Percentiles rank a stretch among this genome's conserved stretches.
phyloP scores from a whole-genome alignment of 2,329 filamentous ascomycete genomes.

The Lachnellula hyalina region DNA sequence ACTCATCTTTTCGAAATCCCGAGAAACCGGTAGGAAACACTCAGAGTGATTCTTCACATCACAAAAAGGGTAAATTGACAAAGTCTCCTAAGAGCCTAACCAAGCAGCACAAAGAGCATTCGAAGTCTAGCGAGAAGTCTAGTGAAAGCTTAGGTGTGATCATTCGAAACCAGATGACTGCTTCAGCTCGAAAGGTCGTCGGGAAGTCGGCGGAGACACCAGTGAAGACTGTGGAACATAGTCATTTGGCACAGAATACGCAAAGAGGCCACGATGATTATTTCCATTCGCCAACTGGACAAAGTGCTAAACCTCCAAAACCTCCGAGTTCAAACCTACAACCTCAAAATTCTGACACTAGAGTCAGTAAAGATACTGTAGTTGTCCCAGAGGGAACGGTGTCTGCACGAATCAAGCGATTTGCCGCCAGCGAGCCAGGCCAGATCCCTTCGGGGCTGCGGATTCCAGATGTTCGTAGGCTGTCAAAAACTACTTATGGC shows the following conservation, averaged over 20 bases:
- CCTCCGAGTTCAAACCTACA: neutral
- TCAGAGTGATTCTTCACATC: neutral
- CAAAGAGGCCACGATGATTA: neutral
- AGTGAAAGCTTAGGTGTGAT: neutral
- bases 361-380: neutral
- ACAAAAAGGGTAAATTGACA: neutral
- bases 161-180: neutral
- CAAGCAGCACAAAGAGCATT: neutral
- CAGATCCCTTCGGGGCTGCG: neutral
- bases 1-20: neutral
- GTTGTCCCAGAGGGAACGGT: neutral
- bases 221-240: neutral
- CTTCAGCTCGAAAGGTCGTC: neutral
- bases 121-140: neutral
- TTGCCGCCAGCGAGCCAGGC: constrained; percentile 17
- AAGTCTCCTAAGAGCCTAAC: neutral
- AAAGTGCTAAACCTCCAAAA: neutral
- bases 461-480: constrained; percentile 1
- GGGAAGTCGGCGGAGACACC: neutral
- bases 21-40: neutral
- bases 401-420: neutral
- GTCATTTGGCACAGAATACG: neutral
- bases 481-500: constrained; percentile 16
- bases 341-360: neutral
- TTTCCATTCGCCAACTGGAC: neutral